Evolutionary conservation across 1,139 yeast genomes (phyloP).

Genomic region (Lodderomyces margitis): DNA sequence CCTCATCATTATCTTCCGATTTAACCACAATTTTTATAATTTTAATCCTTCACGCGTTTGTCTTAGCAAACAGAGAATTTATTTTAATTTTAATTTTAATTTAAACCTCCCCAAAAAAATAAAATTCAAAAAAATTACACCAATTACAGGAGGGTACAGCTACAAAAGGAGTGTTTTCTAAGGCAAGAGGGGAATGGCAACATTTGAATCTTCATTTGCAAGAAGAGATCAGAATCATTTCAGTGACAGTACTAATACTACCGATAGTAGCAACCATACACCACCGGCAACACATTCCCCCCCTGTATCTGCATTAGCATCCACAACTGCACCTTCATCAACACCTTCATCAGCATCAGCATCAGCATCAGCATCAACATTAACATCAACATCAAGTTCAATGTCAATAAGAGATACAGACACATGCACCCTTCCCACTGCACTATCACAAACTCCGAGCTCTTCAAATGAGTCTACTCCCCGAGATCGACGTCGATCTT

Average conservation of each 20-base stretch:
- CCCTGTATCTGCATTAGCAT: not conserved
- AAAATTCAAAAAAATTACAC: not conserved
- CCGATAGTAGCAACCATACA: not conserved
- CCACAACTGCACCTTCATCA: not conserved
- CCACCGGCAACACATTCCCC: not conserved
- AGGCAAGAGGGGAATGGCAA: not conserved
- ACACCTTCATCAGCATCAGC: not conserved
- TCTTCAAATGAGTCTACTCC: not conserved
- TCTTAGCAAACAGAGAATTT: no score
- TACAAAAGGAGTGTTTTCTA: no score
- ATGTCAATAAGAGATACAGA: not conserved
- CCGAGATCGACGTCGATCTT: conserved; percentile 12
- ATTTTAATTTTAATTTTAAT: no score
- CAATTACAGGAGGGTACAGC: no score
- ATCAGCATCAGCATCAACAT: conserved; percentile 3
- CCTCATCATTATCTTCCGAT: no score
- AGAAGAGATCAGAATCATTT: not conserved
- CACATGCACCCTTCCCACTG: not conserved
- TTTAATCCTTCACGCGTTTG: no score
- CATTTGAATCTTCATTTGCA: not conserved
- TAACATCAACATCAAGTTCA: conserved; percentile 9
- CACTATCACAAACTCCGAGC: not conserved
- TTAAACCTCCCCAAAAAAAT: not conserved
- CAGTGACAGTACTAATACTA: no score
- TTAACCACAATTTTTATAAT: no score